phyloP scores from a whole-genome alignment of 108 stramenopile genomes.

The Craspedostauros australis region DNA sequence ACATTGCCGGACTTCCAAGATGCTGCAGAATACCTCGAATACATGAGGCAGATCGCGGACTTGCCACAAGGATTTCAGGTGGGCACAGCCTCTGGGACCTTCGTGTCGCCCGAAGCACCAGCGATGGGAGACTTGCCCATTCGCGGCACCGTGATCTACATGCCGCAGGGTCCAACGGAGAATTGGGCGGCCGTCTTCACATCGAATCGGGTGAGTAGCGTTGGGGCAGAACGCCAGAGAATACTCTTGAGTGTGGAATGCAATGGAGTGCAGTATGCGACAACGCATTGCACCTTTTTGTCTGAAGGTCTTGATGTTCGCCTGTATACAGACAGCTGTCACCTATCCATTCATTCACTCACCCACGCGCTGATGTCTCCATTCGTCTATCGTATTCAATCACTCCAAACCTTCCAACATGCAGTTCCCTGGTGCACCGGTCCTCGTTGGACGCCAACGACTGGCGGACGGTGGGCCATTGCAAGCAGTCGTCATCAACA shows the following conservation, averaged over 20 bases:
- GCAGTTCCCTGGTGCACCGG: slow-evolving; percentile 92
- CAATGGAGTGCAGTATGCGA: not conserved
- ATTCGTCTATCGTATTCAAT: no score
- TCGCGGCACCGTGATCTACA: slow-evolving; percentile 74
- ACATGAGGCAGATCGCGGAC: slow-evolving; percentile 45
- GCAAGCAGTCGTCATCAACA: slow-evolving; percentile 93
- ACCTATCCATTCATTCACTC: no score
- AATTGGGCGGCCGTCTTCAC: slow-evolving; percentile 87
- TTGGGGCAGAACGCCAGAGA: no score
- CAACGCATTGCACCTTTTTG: not conserved
- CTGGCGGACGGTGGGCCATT: slow-evolving; percentile 65
- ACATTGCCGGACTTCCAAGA: slow-evolving; percentile 56
- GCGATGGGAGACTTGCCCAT: slow-evolving; percentile 69
- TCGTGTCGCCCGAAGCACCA: slow-evolving; percentile 77
- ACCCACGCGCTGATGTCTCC: no score
- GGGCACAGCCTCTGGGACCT: slow-evolving; percentile 71
- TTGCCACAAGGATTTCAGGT: slow-evolving; percentile 77
- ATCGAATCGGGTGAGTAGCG: slow-evolving; percentile 57
- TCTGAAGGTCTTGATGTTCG: not conserved
- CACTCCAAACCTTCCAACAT: no score
- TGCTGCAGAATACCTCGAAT: slow-evolving; percentile 57
- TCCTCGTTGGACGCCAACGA: slow-evolving; percentile 79
- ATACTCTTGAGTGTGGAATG: no score
- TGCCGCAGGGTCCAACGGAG: slow-evolving; percentile 79
- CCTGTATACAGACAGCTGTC: not conserved